phyloP scores from a whole-genome alignment of 257 asterid species.

The Scutellaria barbata region DNA sequence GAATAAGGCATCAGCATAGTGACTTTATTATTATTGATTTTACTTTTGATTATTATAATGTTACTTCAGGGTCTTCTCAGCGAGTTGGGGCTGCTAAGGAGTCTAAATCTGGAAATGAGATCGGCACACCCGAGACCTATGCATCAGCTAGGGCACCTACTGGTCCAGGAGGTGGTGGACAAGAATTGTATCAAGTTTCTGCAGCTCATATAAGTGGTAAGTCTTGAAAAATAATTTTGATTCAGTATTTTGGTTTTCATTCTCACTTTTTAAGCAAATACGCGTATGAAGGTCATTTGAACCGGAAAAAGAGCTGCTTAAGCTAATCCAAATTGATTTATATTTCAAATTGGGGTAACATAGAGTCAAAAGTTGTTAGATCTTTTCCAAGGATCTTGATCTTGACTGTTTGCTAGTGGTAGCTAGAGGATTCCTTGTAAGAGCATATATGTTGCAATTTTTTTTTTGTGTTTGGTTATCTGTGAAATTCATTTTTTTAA shows the following conservation, averaged over 20 bases:
- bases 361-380: background rate
- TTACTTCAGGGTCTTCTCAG: conserved; percentile 65
- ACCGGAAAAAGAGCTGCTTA: conserved; percentile 9
- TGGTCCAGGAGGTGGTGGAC: conserved; percentile 65
- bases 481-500: background rate
- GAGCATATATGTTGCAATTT: background rate
- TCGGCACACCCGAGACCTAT: conserved; percentile 59
- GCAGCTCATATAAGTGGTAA: conserved; percentile 54
- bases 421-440: conserved; percentile 27
- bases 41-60: conserved; percentile 31
- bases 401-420: conserved; percentile 21
- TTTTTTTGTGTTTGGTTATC: background rate
- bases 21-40: conserved; percentile 18
- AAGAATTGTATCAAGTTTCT: conserved; percentile 69
- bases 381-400: background rate
- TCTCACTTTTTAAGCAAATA: conserved; percentile 21
- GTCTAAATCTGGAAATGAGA: conserved; percentile 70
- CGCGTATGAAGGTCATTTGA: conserved; percentile 9
- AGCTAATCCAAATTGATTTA: conserved; percentile 11
- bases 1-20: conserved; percentile 12
- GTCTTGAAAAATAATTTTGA: conserved; percentile 27
- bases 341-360: conserved; percentile 27
- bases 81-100: conserved; percentile 58
- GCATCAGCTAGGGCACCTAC: conserved; percentile 58
- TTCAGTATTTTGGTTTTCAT: conserved; percentile 15